Percentiles rank a stretch among this genome's conserved stretches.
Evolutionary conservation across 176 grass and related monocot genomes (phyloP).

Genomic region (Cenchrus fungigraminus): DNA sequence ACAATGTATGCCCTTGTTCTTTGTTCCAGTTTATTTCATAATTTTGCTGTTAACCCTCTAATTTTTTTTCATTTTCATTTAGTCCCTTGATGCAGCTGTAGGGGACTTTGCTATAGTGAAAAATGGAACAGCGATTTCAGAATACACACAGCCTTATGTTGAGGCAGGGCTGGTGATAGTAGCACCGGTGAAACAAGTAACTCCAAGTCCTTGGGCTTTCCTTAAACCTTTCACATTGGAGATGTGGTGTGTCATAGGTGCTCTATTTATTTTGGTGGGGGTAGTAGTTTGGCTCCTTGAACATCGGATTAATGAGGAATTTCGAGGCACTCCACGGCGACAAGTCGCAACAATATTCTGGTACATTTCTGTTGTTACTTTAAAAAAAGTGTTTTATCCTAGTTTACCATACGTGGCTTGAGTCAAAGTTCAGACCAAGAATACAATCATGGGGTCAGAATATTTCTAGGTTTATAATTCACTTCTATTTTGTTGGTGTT

Average conservation of each 20-base stretch:
- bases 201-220: constrained; percentile 79
- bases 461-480: constrained; percentile 14
- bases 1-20: constrained; percentile 60
- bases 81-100: constrained; percentile 80
- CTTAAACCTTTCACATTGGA: constrained; percentile 80
- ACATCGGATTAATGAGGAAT: constrained; percentile 75
- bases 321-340: constrained; percentile 64
- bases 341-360: constrained; percentile 79
- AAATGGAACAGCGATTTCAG: constrained; percentile 70
- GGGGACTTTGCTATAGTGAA: constrained; percentile 83
- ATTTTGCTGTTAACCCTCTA: constrained; percentile 32
- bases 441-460: background rate
- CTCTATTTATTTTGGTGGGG: constrained; percentile 82
- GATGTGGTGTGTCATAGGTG: constrained; percentile 82
- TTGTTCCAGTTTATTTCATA: constrained; percentile 21
- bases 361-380: constrained; percentile 40
- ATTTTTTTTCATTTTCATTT: constrained; percentile 22
- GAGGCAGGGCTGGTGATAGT: constrained; percentile 85
- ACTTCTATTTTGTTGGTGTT: constrained; percentile 9
- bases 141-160: constrained; percentile 81
- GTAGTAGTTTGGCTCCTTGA: constrained; percentile 87
- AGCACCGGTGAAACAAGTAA: constrained; percentile 38
- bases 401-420: background rate
- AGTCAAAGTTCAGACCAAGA: background rate
- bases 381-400: background rate